phyloP scores from a whole-genome alignment of 1,284 basidiomycete genomes.

The Rhodotorula sp. region DNA sequence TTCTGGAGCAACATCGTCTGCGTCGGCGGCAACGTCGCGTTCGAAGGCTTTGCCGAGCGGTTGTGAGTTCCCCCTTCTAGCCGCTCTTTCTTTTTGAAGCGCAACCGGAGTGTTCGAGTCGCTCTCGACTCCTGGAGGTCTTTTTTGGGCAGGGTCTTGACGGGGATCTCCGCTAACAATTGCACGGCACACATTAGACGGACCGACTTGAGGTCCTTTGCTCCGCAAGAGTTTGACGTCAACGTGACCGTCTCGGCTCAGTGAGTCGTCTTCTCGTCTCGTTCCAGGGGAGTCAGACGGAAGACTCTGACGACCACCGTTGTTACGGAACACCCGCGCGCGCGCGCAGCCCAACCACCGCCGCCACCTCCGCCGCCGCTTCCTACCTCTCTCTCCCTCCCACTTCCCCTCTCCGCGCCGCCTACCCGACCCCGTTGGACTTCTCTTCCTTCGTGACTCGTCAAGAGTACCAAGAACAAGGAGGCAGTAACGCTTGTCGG shows the following conservation, averaged over 20 bases:
- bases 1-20: constrained; percentile 92
- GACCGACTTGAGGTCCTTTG: constrained; percentile 69
- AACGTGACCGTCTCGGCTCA: constrained; percentile 67
- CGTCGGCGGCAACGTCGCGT: constrained; percentile 76
- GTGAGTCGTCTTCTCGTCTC: constrained; percentile 56
- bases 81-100: background rate
- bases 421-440: constrained; percentile 55
- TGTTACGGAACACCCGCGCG: background rate
- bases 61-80: constrained; percentile 55
- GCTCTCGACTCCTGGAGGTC: background rate
- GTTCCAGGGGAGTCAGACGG: background rate
- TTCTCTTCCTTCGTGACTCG: constrained; percentile 58
- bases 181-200: constrained; percentile 47
- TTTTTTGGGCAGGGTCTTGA: no score
- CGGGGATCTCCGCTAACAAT: constrained; percentile 50
- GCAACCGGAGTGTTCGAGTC: background rate
- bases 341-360: constrained; percentile 15
- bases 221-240: constrained; percentile 72
- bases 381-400: constrained; percentile 57
- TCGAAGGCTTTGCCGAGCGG: constrained; percentile 70
- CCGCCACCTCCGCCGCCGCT: constrained; percentile 62
- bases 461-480: constrained; percentile 73
- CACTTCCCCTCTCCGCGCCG: constrained; percentile 59
- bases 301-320: background rate
- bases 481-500: constrained; percentile 67